Evolutionary conservation across 2,329 filamentous ascomycete species (phyloP).

Genomic region (Talaromyces sp.): DNA sequence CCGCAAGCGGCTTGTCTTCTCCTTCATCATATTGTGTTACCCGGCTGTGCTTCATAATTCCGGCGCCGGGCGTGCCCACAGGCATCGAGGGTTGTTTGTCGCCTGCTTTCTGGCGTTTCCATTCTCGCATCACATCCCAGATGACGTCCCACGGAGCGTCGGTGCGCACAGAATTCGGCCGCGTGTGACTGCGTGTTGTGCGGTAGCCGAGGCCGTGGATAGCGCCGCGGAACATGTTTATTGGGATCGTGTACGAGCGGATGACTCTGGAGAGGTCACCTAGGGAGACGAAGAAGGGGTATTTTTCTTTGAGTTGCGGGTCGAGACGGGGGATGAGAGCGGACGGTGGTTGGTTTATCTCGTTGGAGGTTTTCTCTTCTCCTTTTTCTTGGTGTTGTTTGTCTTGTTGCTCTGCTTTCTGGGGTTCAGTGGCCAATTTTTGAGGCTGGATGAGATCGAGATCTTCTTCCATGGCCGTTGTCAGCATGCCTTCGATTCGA

Average conservation of each 20-base stretch:
- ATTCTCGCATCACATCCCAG: constrained; percentile 92
- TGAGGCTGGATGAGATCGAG: constrained; percentile 19
- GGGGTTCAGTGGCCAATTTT: background rate
- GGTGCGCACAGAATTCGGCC: constrained; percentile 85
- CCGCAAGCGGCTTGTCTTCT: constrained; percentile 22
- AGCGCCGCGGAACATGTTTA: constrained; percentile 74
- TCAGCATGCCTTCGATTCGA: constrained; percentile 86
- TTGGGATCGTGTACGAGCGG: constrained; percentile 73
- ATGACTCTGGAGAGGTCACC: constrained; percentile 69
- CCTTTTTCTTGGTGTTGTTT: background rate
- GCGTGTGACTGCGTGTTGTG: constrained; percentile 81
- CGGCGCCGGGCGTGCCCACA: constrained; percentile 62
- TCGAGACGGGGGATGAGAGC: constrained; percentile 49
- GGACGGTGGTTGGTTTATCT: constrained; percentile 4
- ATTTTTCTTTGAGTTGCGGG: constrained; percentile 42
- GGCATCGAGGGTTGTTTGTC: constrained; percentile 66
- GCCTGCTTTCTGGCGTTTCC: constrained; percentile 74
- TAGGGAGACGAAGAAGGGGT: constrained; percentile 83
- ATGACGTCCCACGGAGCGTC: constrained; percentile 85
- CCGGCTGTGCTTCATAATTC: constrained; percentile 52
- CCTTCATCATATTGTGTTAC: constrained; percentile 22
- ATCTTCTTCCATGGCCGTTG: constrained; percentile 76
- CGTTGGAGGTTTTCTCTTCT: constrained; percentile 10
- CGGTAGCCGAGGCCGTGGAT: constrained; percentile 74
- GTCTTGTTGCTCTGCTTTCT: background rate